Evolutionary conservation across 371 early-diverging fungal genomes (phyloP), one percentile per base, ranked within the genome.

Genomic region (Hamiltosporidium magnivora): DNA sequence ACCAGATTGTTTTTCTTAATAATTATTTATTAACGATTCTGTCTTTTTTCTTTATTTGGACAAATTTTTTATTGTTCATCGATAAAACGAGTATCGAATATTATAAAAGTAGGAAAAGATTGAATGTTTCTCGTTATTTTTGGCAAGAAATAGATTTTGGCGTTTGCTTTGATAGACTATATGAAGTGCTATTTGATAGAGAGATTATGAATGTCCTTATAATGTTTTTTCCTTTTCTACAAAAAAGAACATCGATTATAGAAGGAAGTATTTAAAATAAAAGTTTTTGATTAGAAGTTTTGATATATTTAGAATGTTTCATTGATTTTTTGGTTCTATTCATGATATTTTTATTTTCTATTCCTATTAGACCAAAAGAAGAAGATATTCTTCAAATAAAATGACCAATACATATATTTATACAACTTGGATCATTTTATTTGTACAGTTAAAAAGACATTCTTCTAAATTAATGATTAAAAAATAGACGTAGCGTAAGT

Each of bases 31-130:
- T 38, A 39, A 41, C 37, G n/a, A 53, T 64, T 54, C 44, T 40
- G 40, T 14, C 36, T 49, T 25, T 44, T 44, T 66, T 70, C 41
- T 37, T 61, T 1, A 53, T 58, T 37, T 74, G 70, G 70, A 6
- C 61, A n/a, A 67, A 36, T 56, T 44, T 63, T 0, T 52, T 67
- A 2, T 12, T 66, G 12, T n/a, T 49, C 9, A 63, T 49, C 41
- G 70, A 63, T 40, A 74, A 67, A 68, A 74, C 70, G 12, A 63
- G 65, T 8, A 41, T 8, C 1, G 70, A 74, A 44, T 61, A 70
- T 67, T 14, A 63, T 38, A n/a, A 46, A 14, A 38, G 8, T 40
- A 39, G 53, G 40, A 3, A 44, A 8, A 2, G 40, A 44, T 2
- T 40, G 25, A 0, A 25, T 49, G 8, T 38, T 41, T 1, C 0